Base-by-base conservation (phyloP, 1,139 yeast species). In the Saccharomyces pastorianus region DNA sequence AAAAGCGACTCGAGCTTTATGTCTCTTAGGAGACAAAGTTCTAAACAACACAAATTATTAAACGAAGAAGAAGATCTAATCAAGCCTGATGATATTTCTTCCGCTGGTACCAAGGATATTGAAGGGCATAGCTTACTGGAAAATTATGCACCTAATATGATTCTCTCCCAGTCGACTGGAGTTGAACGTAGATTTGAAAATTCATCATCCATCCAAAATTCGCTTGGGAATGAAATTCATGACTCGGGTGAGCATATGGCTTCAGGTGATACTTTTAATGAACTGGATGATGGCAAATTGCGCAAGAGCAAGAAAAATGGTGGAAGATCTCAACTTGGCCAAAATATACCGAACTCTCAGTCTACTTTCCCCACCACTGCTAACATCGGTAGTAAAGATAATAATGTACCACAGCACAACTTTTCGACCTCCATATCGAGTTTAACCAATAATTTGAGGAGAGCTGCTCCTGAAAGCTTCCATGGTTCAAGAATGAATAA, bases 81-180 rank as follows among this genome's bases (percentile, higher is more conserved):
- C 4, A 38, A 38, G 20, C 44, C 44, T 20, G 44, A 13, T 9
- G 20, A 38, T 9, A 17, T 38, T 9, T 20, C 44, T 38, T 38
- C 44, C 44, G 17, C 6, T 38, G 44, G 9, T 20, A 13, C 13
- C 11, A 20, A 38, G 26, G 44, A 38, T 38, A 38, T 38, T 4
- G 44, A 20, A 38, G 44, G 44, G 6, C 6, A 17, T 38, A 38
- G 20, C 20, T 11, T 20, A 4, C 11, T 38, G 6, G 67, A 69
- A 27, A 69, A 71, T 48, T 72, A 71, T 55, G 64, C 69, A 31
- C 75, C 73, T n/a, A 65, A 67, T 51, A 71, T 73, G 74, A 71
- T 72, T 6, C 64, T 78, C 6, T 78, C 82, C 2, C 81, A 78
- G 57, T 77, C 81, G 0, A 77, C 80, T 0, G 82, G 82, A 0